Evolutionary conservation across 768 basidiomycete genomes (phyloP), one percentile per base, ranked within the genome.

Genomic region (Suillus hirtellus): DNA sequence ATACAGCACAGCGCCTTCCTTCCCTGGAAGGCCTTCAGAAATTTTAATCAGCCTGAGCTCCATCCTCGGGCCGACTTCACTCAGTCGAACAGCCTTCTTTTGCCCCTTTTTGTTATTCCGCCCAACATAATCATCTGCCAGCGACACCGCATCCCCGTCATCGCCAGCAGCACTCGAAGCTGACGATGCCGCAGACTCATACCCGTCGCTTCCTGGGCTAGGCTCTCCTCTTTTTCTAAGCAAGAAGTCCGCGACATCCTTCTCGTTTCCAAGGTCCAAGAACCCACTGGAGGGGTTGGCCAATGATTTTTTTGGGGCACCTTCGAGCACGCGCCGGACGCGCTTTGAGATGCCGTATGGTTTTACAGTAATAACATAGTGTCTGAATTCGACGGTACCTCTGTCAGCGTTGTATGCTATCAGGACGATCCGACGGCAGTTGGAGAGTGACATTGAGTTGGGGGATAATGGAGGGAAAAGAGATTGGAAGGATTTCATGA

Each of bases 401-500:
- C 87, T 88, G 24, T 90, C 89, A 21, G 90, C 77, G 75, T 95
- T 95, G 81, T 98, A 98, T 1, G 95, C 89, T 58, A 99, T 79
- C 58, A 99, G 89, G 40, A 99, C 93, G 61, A 99, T 90, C 69
- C 97, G 88, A 38, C 97, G 92, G 4, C 96, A 96, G 38, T 93
- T 91, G 60, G 96, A 90, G 59, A 94, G 86, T 24, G 86, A 84
- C 72, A 95, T 81, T 38, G 86, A 84, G 69, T 91, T 83, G 1
- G 93, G 93, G 12, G 92, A 82, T 54, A 99, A 92, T 0, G 97
- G 90, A 5, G 97, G 97, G 78, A 98, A 99, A 64, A 99, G 80
- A 37, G 93, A 89, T 75, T 99, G 97, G 79, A 99, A 97, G 63
- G 95, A 87, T 76, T 97, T 97, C 84, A 95, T 90, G 71, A 99